phyloP scores from a whole-genome alignment of 2,329 filamentous ascomycete species.

The Fusarium siculi region DNA sequence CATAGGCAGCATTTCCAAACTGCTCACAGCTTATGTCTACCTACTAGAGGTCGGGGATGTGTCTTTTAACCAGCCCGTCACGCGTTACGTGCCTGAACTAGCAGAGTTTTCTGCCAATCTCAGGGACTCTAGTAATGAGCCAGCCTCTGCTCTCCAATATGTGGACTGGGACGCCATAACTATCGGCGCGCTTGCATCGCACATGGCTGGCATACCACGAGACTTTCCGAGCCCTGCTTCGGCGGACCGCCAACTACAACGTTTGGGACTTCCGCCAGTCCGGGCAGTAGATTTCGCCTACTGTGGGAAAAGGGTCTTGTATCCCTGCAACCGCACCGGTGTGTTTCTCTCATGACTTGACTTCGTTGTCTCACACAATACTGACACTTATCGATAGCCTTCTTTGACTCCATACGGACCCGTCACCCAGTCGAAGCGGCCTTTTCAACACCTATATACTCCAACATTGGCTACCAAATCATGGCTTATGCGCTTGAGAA shows the following conservation, averaged over 20 bases:
- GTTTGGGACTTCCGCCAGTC: neutral
- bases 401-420: neutral
- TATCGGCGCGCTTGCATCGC: neutral
- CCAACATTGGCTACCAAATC: neutral
- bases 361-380: fast-evolving
- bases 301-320: neutral
- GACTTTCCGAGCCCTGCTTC: neutral
- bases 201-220: neutral
- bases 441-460: neutral
- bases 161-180: neutral
- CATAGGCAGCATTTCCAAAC: conserved; percentile 7
- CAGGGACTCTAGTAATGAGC: too few species aligned
- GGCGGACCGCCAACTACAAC: neutral
- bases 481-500: neutral
- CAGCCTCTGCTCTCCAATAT: neutral
- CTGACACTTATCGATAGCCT: neutral
- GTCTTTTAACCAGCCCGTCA: neutral
- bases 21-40: neutral
- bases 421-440: neutral
- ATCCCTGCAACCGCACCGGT: neutral
- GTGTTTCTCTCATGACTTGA: neutral
- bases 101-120: neutral
- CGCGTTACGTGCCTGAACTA: neutral
- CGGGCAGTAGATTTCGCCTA: neutral
- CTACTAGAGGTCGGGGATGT: fast-evolving